phyloP scores from a whole-genome alignment of 208 protist genomes.

The Acanthamoeba sp. region DNA sequence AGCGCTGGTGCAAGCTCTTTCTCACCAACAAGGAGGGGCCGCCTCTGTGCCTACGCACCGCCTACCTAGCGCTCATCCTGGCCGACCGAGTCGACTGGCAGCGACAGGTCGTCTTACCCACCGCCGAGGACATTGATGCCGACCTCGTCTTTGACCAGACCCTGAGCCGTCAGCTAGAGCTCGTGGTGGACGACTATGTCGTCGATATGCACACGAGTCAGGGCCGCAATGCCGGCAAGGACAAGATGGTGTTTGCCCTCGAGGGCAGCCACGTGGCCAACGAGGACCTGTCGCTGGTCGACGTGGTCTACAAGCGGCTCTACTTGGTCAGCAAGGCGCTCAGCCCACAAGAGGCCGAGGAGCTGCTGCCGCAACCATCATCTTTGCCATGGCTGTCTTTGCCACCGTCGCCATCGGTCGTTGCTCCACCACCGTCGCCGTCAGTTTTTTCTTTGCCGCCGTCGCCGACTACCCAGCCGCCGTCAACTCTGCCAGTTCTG shows the following conservation, averaged over 20 bases:
- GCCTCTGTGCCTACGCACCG: not conserved
- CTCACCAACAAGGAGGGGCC: not conserved
- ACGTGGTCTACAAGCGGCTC: not conserved
- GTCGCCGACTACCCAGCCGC: no score
- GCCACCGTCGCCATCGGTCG: no score
- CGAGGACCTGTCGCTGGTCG: not conserved
- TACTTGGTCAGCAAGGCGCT: not conserved
- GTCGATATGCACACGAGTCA: not conserved
- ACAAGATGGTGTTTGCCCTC: not conserved
- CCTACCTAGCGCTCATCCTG: conserved; percentile 1
- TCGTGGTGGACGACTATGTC: not conserved
- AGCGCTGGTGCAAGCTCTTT: not conserved
- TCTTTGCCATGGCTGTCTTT: no score
- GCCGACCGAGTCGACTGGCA: not conserved
- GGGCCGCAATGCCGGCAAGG: not conserved
- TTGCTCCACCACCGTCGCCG: no score
- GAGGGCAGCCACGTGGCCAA: not conserved
- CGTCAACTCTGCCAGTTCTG: no score
- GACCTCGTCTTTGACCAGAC: not conserved
- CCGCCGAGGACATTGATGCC: not conserved
- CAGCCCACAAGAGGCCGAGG: no score
- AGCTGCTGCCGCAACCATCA: no score
- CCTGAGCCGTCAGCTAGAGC: not conserved
- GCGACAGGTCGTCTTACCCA: not conserved
- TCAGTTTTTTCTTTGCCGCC: no score